Conservation (phyloP, 495 filamentous ascomycete genomes). For the Neurospora sp. region DNA sequence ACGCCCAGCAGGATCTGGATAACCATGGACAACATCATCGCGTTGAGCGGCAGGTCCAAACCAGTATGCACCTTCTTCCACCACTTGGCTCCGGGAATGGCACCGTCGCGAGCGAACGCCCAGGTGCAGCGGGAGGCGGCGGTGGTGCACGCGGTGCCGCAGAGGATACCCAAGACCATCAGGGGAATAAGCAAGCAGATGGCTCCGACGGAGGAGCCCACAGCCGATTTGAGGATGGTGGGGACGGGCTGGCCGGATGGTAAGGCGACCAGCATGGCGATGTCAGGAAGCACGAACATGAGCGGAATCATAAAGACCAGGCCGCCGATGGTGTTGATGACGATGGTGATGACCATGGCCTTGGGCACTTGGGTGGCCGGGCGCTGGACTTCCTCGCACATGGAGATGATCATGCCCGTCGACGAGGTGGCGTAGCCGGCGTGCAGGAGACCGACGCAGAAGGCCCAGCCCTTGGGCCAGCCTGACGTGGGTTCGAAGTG, state of each 20-base stretch:
- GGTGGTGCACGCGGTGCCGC: conserved; percentile 51
- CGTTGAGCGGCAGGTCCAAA: conserved; percentile 41
- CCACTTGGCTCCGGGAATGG: conserved; percentile 46
- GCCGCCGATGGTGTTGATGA: conserved; percentile 39
- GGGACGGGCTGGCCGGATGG: conserved; percentile 34
- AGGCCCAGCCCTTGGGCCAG: conserved; percentile 41
- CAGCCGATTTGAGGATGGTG: conserved; percentile 34
- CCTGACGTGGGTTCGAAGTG: conserved; percentile 38
- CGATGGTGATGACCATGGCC: conserved; percentile 40
- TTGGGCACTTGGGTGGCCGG: conserved; percentile 42
- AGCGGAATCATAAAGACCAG: conserved; percentile 41
- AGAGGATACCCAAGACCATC: conserved; percentile 44
- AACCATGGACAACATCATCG: conserved; percentile 40
- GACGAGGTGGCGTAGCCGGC: conserved; percentile 42
- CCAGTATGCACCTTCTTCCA: conserved; percentile 35
- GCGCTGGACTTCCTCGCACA: conserved; percentile 40
- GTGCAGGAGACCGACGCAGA: conserved; percentile 38
- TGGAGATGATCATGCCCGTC: conserved; percentile 45
- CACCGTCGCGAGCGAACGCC: conserved; percentile 51
- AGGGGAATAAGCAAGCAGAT: conserved; percentile 39
- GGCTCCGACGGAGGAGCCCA: conserved; percentile 35
- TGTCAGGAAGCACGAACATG: conserved; percentile 38
- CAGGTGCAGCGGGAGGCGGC: conserved; percentile 51
- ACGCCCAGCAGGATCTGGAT: conserved; percentile 36
- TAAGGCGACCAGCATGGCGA: conserved; percentile 31